Evolutionary conservation across 2,329 filamentous ascomycete species (phyloP).

Genomic region (Bipolaris sorokiniana): DNA sequence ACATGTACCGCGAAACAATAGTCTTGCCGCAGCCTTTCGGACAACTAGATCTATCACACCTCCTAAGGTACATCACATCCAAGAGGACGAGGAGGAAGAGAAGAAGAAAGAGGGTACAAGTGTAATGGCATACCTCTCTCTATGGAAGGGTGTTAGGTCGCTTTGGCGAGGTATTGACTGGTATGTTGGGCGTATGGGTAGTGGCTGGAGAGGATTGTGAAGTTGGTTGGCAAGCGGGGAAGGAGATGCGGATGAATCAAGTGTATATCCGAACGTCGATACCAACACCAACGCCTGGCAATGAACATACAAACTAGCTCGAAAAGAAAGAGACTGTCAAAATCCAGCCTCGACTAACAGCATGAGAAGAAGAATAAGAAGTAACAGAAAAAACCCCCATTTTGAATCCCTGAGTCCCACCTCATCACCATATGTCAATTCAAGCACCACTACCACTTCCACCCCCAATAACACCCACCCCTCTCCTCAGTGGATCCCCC

Average conservation of each 20-base stretch:
- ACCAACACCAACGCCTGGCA: background rate
- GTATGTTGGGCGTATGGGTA: background rate
- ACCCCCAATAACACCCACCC: conserved; percentile 30
- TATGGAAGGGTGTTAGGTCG: conserved; percentile 3
- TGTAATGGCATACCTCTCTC: conserved; percentile 5
- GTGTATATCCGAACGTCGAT: background rate
- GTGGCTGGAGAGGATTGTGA: background rate
- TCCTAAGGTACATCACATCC: background rate
- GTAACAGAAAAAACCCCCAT: background rate
- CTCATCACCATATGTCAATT: background rate
- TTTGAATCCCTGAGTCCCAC: background rate
- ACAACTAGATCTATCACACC: background rate
- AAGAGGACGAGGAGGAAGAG: background rate
- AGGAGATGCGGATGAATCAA: background rate
- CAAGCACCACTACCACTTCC: conserved; percentile 2
- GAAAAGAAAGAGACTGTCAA: background rate
- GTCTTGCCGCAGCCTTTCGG: conserved; percentile 4
- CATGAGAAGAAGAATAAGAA: background rate
- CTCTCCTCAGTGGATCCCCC: conserved; percentile 25
- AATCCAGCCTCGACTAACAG: no score
- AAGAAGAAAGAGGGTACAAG: background rate
- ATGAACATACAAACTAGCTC: no score
- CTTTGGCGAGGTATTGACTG: conserved; percentile 7
- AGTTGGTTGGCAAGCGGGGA: background rate
- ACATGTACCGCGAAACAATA: background rate